Base-by-base conservation (phyloP, 2,329 filamentous ascomycete species). In the Pestalotiopsis fici region DNA sequence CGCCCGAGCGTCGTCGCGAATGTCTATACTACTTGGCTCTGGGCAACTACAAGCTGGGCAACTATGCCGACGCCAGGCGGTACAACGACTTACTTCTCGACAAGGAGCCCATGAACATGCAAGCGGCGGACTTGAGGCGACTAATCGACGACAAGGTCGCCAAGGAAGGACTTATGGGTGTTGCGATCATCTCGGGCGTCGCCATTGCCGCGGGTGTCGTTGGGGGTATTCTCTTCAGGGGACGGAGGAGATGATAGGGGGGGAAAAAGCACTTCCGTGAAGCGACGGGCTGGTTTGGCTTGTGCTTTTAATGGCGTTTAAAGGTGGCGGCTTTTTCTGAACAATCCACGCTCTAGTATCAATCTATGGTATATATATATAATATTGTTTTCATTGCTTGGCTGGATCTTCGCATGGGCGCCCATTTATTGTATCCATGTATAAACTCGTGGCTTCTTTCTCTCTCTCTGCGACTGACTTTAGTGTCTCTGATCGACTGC, bases 1-100 rank as follows among this genome's bases (percentile, higher is more conserved):
- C 94, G 43, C 94, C 94, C 72, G 96, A 98, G 81, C 93, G 96
- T 74, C 91, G 96, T 77, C 91, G 96, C 76, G 96, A 99, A 87
- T 99, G 96, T 78, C 92, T 99, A 69, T 99, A 98, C 86, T 99
- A 99, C 82, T 90, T 99, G 65, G 96, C 94, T 28, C 88, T 99
- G 37, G 96, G 96, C 70, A 97, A 98, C 86, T 98, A 95, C 88
- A 98, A 98, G 85, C 89, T 99, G 59, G 95, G 95, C 69, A 98
- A 98, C 86, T 99, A 98, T 80, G 94, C 91, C 69, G 96, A 99
- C 78, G 95, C 95, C 68, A 88, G 95, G 76, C 88, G 93, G 77
- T 98, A 98, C 83, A 99, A 99, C 80, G 95, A 98, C 77, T 86
- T 95, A 62, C 85, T 99, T 69, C 82, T 98, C 65, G 94, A 98